phyloP scores from a whole-genome alignment of 179 eudicot genomes.

The Camellia oleifera region DNA sequence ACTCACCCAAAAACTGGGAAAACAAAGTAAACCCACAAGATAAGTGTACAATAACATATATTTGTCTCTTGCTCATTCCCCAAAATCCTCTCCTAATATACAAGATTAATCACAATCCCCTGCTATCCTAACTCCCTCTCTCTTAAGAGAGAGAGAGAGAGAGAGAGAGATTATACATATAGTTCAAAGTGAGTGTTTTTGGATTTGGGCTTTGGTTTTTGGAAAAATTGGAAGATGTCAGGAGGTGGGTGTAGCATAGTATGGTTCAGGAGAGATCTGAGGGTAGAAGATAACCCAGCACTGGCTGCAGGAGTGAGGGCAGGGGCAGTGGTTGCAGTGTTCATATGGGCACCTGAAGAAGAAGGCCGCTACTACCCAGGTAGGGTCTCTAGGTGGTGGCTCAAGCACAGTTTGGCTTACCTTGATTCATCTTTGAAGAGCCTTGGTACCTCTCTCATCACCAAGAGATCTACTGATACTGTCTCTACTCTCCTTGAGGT shows the following conservation, averaged over 20 bases:
- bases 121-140: neutral
- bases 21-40: neutral
- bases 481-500: slow-evolving; percentile 70
- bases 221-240: slow-evolving; percentile 31
- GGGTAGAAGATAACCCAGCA: slow-evolving; percentile 96
- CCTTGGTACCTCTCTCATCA: slow-evolving; percentile 78
- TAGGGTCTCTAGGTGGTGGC: slow-evolving; percentile 98
- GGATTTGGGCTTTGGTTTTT: slow-evolving; percentile 7
- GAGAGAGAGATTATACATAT: slow-evolving; percentile 2
- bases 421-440: slow-evolving; percentile 81
- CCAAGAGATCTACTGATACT: slow-evolving; percentile 90
- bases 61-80: neutral
- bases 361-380: slow-evolving; percentile 93
- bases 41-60: neutral
- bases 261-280: slow-evolving; percentile 97
- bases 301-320: slow-evolving; percentile 80
- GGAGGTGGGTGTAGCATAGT: slow-evolving; percentile 72
- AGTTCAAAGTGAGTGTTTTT: neutral
- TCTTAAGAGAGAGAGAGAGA: neutral
- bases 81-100: neutral
- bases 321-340: slow-evolving; percentile 70
- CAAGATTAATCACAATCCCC: slow-evolving; percentile 1
- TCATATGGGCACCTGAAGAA: slow-evolving; percentile 97
- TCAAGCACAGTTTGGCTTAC: slow-evolving; percentile 77
- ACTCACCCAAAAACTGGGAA: slow-evolving; percentile 16